Percentiles rank a stretch among this genome's conserved stretches.
Evolutionary conservation across 768 basidiomycete genomes (phyloP).

Genomic region (Pulveroboletus frians): DNA sequence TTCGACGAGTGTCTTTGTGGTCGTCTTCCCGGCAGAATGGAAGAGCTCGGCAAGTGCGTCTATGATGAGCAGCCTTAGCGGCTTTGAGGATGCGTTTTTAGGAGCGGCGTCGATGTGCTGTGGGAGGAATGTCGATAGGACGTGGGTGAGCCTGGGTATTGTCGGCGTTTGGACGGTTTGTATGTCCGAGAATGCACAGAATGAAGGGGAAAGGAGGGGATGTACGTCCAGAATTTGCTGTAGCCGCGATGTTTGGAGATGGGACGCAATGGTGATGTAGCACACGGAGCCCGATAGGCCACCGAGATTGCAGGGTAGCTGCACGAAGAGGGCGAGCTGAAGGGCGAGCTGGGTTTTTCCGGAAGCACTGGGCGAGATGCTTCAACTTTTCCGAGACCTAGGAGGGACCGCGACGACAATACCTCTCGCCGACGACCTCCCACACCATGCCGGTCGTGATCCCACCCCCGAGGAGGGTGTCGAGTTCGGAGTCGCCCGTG

Average conservation of each 20-base stretch:
- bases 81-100: conserved; percentile 36
- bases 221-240: conserved; percentile 57
- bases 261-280: conserved; percentile 71
- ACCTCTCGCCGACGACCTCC: conserved; percentile 91
- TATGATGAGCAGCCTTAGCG: conserved; percentile 75
- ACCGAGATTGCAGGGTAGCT: conserved; percentile 53
- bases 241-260: conserved; percentile 62
- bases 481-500: conserved; percentile 69
- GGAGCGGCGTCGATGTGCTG: conserved; percentile 39
- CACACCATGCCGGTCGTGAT: conserved; percentile 75
- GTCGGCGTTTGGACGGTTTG: conserved; percentile 58
- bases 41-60: conserved; percentile 89
- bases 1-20: conserved; percentile 58
- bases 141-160: conserved; percentile 48
- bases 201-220: conserved; percentile 39
- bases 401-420: conserved; percentile 4
- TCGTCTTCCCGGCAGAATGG: conserved; percentile 55
- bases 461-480: conserved; percentile 72
- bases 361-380: conserved; percentile 56
- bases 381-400: conserved; percentile 4
- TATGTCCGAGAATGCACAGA: conserved; percentile 50
- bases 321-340: conserved; percentile 75
- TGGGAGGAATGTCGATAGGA: conserved; percentile 53
- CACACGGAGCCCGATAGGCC: conserved; percentile 66
- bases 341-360: conserved; percentile 93